phyloP scores from a whole-genome alignment of 1,284 basidiomycete species.

The Austroboletus niveus region DNA sequence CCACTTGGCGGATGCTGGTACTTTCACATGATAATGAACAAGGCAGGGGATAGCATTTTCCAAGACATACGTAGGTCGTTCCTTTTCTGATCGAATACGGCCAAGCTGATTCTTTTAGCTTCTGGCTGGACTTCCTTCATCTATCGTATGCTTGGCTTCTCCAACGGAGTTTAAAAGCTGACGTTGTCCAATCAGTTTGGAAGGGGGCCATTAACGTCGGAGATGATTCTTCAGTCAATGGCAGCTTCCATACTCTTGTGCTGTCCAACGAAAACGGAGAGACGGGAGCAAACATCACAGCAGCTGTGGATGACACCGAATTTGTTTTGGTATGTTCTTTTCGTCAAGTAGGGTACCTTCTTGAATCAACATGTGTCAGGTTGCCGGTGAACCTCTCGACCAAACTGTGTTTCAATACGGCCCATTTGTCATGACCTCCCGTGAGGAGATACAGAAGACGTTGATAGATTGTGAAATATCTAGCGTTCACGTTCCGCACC shows the following conservation, averaged over 20 bases:
- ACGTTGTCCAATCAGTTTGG: constrained; percentile 46
- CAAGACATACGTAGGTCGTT: constrained; percentile 74
- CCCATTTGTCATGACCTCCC: constrained; percentile 82
- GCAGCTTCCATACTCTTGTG: constrained; percentile 76
- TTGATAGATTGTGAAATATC: constrained; percentile 70
- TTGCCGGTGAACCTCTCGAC: constrained; percentile 87
- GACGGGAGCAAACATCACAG: constrained; percentile 62
- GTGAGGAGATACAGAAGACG: constrained; percentile 80
- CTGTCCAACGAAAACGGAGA: constrained; percentile 57
- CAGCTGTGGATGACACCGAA: constrained; percentile 60
- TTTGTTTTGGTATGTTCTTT: constrained; percentile 58
- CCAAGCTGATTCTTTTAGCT: constrained; percentile 41
- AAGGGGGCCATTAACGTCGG: constrained; percentile 66
- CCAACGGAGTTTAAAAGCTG: constrained; percentile 2
- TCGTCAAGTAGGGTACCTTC: not conserved
- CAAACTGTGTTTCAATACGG: constrained; percentile 88
- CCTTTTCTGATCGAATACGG: not conserved
- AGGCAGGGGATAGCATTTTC: constrained; percentile 68
- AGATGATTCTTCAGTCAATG: constrained; percentile 46
- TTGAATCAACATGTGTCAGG: constrained; percentile 37
- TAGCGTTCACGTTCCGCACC: not conserved
- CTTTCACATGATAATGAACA: constrained; percentile 77
- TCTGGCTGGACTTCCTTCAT: constrained; percentile 80
- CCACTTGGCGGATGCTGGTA: constrained; percentile 94
- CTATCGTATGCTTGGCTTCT: constrained; percentile 55